Conservation (phyloP, 2,329 filamentous ascomycete species). For the Remersonia thermophila region DNA sequence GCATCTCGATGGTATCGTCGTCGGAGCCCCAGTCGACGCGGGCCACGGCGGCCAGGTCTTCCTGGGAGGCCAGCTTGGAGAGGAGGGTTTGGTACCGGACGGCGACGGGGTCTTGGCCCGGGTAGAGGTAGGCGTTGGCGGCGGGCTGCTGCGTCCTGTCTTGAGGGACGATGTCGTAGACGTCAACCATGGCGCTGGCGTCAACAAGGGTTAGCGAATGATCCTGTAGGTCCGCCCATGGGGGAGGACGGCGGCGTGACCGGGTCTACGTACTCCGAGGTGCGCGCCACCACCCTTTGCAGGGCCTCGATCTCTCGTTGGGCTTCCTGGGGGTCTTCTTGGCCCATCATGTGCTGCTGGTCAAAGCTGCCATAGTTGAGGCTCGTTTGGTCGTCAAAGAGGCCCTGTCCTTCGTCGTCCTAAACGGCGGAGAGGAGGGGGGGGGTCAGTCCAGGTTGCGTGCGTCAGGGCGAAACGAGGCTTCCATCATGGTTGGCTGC, state of each 20-base stretch:
- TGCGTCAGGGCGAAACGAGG: not conserved
- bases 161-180: slow-evolving; percentile 51
- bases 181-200: slow-evolving; percentile 52
- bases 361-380: slow-evolving; percentile 52
- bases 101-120: slow-evolving; percentile 43
- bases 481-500: slow-evolving; percentile 7
- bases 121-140: slow-evolving; percentile 28
- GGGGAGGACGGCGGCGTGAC: slow-evolving; percentile 1
- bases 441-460: slow-evolving; percentile 1
- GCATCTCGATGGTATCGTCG: slow-evolving; percentile 36
- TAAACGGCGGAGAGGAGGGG: slow-evolving; percentile 22
- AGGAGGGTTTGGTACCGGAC: slow-evolving; percentile 50
- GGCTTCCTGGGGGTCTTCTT: slow-evolving; percentile 48
- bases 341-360: slow-evolving; percentile 40
- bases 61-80: slow-evolving; percentile 41
- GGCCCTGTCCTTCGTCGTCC: slow-evolving; percentile 45
- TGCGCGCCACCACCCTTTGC: slow-evolving; percentile 50
- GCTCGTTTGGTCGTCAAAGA: slow-evolving; percentile 48
- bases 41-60: slow-evolving; percentile 31
- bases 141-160: slow-evolving; percentile 27
- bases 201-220: slow-evolving; percentile 18
- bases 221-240: not conserved
- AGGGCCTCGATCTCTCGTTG: slow-evolving; percentile 53
- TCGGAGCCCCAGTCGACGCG: slow-evolving; percentile 44
- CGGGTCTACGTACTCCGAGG: slow-evolving; percentile 42